Evolutionary conservation across 345 rosid genomes (phyloP).

Genomic region (Crucihimalaya himalaica): DNA sequence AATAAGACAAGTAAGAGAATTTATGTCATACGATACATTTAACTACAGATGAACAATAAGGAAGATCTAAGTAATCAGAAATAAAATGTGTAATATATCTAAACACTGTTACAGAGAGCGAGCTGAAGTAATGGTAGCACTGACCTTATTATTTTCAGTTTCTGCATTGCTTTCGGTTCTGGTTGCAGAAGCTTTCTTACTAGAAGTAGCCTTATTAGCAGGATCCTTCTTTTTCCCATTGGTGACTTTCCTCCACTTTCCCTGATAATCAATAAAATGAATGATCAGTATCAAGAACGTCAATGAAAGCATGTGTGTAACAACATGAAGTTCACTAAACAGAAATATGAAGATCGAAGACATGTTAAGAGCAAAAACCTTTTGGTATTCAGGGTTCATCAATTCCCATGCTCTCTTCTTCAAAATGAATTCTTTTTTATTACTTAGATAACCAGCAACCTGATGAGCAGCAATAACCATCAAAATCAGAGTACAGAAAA

Average conservation of each 20-base stretch:
- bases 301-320: background rate
- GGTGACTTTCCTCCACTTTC: slow-evolving; percentile 19
- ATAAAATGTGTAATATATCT: background rate
- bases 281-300: background rate
- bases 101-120: background rate
- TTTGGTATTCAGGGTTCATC: slow-evolving; percentile 36
- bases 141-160: slow-evolving; percentile 32
- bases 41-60: background rate
- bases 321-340: background rate
- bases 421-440: slow-evolving; percentile 16
- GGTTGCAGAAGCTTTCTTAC: slow-evolving; percentile 17
- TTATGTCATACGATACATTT: background rate
- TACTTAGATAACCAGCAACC: slow-evolving; percentile 33
- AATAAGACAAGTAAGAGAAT: background rate
- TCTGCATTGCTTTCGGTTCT: slow-evolving; percentile 20
- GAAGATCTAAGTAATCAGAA: slow-evolving; percentile 3
- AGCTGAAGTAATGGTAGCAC: slow-evolving; percentile 13
- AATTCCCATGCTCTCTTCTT: slow-evolving; percentile 41
- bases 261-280: slow-evolving; percentile 26
- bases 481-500: too few species aligned
- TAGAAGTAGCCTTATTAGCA: slow-evolving; percentile 27
- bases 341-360: background rate
- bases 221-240: slow-evolving; percentile 34
- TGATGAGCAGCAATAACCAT: slow-evolving; percentile 21
- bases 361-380: slow-evolving; percentile 25